Percentiles rank a stretch among this genome's conserved stretches.
Evolutionary conservation across 75 land plant species (phyloP).

Genomic region (Larix kaempferi): DNA sequence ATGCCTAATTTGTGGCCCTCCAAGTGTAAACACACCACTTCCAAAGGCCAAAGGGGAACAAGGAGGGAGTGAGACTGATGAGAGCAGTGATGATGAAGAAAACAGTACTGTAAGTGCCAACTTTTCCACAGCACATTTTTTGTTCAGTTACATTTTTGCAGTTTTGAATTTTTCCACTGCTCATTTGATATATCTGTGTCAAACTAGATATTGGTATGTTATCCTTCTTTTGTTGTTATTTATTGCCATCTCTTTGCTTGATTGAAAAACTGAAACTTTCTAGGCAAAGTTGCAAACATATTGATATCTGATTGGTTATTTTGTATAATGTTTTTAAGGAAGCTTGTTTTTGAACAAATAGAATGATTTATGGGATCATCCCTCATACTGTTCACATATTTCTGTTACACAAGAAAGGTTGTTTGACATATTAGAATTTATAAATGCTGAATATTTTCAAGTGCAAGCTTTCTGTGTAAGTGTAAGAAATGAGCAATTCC

Average conservation of each 20-base stretch:
- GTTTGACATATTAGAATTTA: too few relatives aligned
- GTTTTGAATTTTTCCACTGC: too few relatives aligned
- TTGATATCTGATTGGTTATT: neutral
- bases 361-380: too few relatives aligned
- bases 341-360: too few relatives aligned
- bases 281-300: neutral
- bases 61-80: constrained; percentile 69
- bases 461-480: too few relatives aligned
- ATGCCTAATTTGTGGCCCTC: constrained; percentile 90
- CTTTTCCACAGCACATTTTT: neutral
- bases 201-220: neutral
- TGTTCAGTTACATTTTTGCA: neutral
- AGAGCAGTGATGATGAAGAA: constrained; percentile 69
- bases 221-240: too few relatives aligned
- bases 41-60: constrained; percentile 84
- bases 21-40: constrained; percentile 53
- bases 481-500: too few relatives aligned
- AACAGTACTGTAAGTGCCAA: constrained; percentile 41
- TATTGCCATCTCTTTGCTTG: neutral
- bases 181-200: neutral
- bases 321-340: neutral
- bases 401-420: too few relatives aligned
- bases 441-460: too few relatives aligned
- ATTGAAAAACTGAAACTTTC: neutral
- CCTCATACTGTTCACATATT: too few relatives aligned